Evolutionary conservation across 805 yeast species (phyloP).

Genomic region (Candida quercuum): DNA sequence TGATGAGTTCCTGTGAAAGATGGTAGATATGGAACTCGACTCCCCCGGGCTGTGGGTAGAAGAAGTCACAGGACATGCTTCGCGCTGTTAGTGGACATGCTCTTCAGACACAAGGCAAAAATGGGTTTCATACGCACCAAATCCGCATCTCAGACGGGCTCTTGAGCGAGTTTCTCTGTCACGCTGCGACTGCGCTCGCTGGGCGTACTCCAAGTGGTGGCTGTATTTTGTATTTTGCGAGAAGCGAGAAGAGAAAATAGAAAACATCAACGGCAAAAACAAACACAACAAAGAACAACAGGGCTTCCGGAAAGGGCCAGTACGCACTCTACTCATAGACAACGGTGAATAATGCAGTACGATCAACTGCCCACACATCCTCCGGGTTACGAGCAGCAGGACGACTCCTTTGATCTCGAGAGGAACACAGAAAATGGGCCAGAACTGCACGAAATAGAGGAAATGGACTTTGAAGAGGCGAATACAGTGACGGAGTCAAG

Average conservation of each 20-base stretch:
- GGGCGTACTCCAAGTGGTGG: too few species aligned
- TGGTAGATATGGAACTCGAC: constrained; percentile 95
- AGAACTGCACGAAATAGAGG: constrained; percentile 11
- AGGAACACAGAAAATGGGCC: not conserved
- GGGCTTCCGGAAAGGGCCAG: too few species aligned
- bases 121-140: not conserved
- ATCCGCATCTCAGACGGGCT: not conserved
- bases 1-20: constrained; percentile 74
- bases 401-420: constrained; percentile 5
- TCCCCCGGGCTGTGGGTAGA: constrained; percentile 98
- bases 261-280: not conserved
- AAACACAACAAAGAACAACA: not conserved
- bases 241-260: too few species aligned
- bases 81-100: not conserved
- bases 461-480: constrained; percentile 37
- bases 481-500: not conserved
- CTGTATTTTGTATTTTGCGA: too few species aligned
- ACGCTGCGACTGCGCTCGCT: too few species aligned
- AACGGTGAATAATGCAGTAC: constrained; percentile 4
- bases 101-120: not conserved
- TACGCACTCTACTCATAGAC: too few species aligned
- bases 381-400: constrained; percentile 21
- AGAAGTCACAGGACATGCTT: constrained; percentile 90
- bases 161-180: too few species aligned
- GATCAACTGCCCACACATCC: constrained; percentile 26